Evolutionary conservation across 148 eudicot genomes (phyloP), one percentile per base, ranked within the genome.

Genomic region (Polygonum maritimum): DNA sequence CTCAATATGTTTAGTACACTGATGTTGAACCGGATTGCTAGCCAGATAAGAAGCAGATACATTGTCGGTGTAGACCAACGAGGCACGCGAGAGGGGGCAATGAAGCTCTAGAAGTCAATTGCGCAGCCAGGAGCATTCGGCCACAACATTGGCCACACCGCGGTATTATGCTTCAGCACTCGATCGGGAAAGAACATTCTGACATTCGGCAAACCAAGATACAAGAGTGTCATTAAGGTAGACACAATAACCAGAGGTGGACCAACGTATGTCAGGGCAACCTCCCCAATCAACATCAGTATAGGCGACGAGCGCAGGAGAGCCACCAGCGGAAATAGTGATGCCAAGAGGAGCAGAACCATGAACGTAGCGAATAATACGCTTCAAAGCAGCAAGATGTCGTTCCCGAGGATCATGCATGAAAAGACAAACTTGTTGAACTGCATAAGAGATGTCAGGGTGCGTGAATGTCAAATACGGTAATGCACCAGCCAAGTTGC

Each of bases 141-240:
- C 48, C 9, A 78, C 72, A 2, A 44, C 77, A 35, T 79, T 79
- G 2, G 77, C 77, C 11, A 79, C 77, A 0, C 48, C 74, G 0
- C 74, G 21, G 15, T 79, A 74, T 48, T 74, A 65, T 2, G 49
- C 77, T n/a, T 79, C 77, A 1, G 49, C 81, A 74, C 74, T 79
- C 4, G 77, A 74, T 6, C 77, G 14, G 2, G 81, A 79, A 2
- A 79, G 3, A 7, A 76, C 63, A 6, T 39, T 8, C 18, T 79
- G 77, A 0, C 74, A 52, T 10, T 74, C 63, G n/a, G 73, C n/a
- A 3, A 41, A 55, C 57, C 80, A 72, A 3, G 76, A 72, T 1
- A 78, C 10, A 0, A 78, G 67, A 3, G 69, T 69, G 19, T 48
- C 62, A 3, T 73, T 73, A 3, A 77, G 67, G 14, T 48, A 77